Evolutionary conservation across 2,329 filamentous ascomycete species (phyloP), one percentile per base, ranked within the genome.

Genomic region (Coniochaeta sp.): DNA sequence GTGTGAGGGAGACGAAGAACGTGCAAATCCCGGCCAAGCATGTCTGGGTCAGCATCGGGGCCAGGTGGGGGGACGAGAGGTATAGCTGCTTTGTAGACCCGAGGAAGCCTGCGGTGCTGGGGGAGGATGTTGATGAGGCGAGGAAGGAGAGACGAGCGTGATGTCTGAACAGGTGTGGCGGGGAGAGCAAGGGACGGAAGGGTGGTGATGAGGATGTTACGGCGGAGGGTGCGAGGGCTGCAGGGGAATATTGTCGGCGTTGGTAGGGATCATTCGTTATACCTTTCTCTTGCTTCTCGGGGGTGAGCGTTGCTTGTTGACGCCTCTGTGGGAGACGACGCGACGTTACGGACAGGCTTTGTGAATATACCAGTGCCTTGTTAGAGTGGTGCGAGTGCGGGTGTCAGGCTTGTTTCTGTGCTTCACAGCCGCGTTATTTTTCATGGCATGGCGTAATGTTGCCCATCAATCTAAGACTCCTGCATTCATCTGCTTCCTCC

Each of bases 1-100:
- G 86, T 26, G 73, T 76, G 62, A 78, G 86, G 44, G 84, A 88
- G 74, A 79, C 78, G 0, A 76, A 80, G 60, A 75, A 78, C 63
- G 76, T 77, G 44, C 78, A 77, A 40, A 73, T 76, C 12, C 79
- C 82, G 5, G 78, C 81, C 65, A 88, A 88, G 74, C 84, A 88
- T 64, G 84, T 88, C 52, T 89, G 86, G 86, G 84, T 87, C 16
- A 87, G 84, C 3, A 84, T 89, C 57, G 86, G 86, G n/a, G 83
- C 84, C 2, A 76, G 84, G 59, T 79, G 80, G 72, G 84, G 83
- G 16, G 86, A 89, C 65, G 74, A 77, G 66, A 75, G 83, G 30
- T 73, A 81, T 58, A 81, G 80, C 36, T 81, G 82, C 17, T 75
- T 80, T 57, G 81, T 86, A 22, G 83, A 86, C 62, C 81, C 81